phyloP scores from a whole-genome alignment of 257 asterid genomes.

The Przewalskia tangutica region DNA sequence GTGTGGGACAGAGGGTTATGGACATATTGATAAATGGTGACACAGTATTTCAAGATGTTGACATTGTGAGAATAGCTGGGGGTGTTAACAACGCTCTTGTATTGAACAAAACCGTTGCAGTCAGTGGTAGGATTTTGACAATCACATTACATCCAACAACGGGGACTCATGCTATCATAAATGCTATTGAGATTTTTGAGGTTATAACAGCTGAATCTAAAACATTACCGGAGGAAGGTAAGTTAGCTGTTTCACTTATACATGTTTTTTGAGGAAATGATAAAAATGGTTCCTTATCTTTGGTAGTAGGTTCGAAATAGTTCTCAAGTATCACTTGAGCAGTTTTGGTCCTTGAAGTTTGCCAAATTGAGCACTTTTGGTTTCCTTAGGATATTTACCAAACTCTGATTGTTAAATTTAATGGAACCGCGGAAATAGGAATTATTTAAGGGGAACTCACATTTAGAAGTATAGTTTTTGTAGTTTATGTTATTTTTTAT shows the following conservation, averaged over 20 bases:
- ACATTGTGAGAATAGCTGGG: conserved; percentile 59
- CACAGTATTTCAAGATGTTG: conserved; percentile 36
- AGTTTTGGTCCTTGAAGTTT: too few relatives aligned
- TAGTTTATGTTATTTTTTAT: too few relatives aligned
- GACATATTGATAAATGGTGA: conserved; percentile 70
- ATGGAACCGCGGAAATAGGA: too few relatives aligned
- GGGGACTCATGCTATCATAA: conserved; percentile 60
- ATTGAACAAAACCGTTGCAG: conserved; percentile 57
- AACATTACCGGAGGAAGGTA: conserved; percentile 81
- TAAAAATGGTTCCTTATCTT: too few relatives aligned
- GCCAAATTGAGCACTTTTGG: too few relatives aligned
- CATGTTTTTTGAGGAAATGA: neutral
- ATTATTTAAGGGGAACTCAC: too few relatives aligned
- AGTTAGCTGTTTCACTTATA: neutral
- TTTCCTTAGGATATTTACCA: too few relatives aligned
- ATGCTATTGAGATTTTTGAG: conserved; percentile 84
- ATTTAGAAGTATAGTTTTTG: too few relatives aligned
- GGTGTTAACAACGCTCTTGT: conserved; percentile 62
- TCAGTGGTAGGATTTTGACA: conserved; percentile 82
- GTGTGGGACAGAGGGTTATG: conserved; percentile 66
- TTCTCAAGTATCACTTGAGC: too few relatives aligned
- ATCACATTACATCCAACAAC: conserved; percentile 56
- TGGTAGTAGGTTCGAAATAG: too few relatives aligned
- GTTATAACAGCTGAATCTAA: conserved; percentile 70
- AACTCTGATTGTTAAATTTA: too few relatives aligned